Evolutionary conservation across 2,329 filamentous ascomycete genomes (phyloP), one percentile per base, ranked within the genome.

Genomic region (Penicillium fuscoglaucum): DNA sequence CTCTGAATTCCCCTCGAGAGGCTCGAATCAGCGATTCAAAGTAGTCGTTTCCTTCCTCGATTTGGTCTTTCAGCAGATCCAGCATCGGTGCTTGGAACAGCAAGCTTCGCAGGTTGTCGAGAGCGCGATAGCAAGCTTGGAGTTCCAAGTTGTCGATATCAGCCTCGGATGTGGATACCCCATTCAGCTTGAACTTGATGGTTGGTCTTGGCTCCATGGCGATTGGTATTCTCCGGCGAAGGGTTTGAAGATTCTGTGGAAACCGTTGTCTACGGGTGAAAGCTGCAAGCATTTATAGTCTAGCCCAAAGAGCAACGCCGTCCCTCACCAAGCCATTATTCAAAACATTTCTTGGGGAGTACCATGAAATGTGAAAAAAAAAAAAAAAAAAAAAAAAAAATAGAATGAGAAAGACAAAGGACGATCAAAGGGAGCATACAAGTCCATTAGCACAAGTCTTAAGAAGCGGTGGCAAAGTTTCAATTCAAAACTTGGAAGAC

Each of bases 161-260:
- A 17, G 44, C 17, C 4, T 24, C n/a, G 19, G 49, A 47, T 28
- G 12, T 39, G 1, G 29, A 29, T 12, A 53, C 35, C 15, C 49
- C 49, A n/a, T 57, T 57, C 17, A 57, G 19, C 13, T 53, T 53
- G 33, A 46, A 53, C 12, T 57, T 46, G 28, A 57, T 47, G 9
- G 19, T 41, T 10, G 50, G 49, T 4, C 39, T 29, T 26, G 28
- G 35, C 4, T 57, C 55, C 47, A 52, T 57, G 19, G 17, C n/a
- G n/a, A 3, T 15, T 41, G 12, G 12, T 33, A 33, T 33, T 17
- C 9, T 29, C 33, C 15, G 24, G 24, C 2, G 1, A 43, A 13
- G 9, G 9, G 15, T 26, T 37, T 21, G 4, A 40, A 19, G 5
- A 15, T 19, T 29, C 2, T 3, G 13, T n/a, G 9, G n/a, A 33